A percentile compares a stretch with the other conserved stretches of the same genome.
These are phyloP conservation scores for Quercus phellos DNA, from an alignment of 331 rosid genomes.

Conservation along the genomic window DNA sequence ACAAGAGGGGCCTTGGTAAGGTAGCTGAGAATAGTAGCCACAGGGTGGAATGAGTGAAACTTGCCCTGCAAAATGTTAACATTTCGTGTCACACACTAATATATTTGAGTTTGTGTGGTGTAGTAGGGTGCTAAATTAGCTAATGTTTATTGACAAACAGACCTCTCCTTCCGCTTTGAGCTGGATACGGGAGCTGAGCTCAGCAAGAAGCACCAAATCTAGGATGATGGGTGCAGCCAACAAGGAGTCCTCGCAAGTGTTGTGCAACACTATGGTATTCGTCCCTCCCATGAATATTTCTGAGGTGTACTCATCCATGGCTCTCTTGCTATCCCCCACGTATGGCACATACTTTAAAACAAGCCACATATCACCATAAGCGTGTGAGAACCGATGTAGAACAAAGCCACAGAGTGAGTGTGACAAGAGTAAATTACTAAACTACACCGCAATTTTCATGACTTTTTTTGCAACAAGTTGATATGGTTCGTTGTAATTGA, in stretches of 20 bases:
- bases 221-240: constrained; percentile 92
- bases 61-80: constrained; percentile 46
- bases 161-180: constrained; percentile 86
- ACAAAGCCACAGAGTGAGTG: background rate
- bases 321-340: constrained; percentile 90
- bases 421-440: background rate
- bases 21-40: constrained; percentile 89
- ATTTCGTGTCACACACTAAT: background rate
- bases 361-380: background rate
- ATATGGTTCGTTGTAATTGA: too few relatives aligned
- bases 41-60: constrained; percentile 95
- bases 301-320: constrained; percentile 94
- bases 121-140: too few relatives aligned
- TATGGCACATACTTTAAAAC: constrained; percentile 73
- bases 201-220: constrained; percentile 94
- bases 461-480: too few relatives aligned
- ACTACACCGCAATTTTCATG: too few relatives aligned
- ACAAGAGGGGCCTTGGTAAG: constrained; percentile 95
- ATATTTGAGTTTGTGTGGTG: background rate
- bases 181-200: constrained; percentile 84
- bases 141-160: background rate
- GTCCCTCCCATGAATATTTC: constrained; percentile 97
- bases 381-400: background rate
- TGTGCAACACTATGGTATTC: constrained; percentile 82
- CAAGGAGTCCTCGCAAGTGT: constrained; percentile 94